Conservation (phyloP, 2,329 filamentous ascomycete genomes). For the Colletotrichum sp. region DNA sequence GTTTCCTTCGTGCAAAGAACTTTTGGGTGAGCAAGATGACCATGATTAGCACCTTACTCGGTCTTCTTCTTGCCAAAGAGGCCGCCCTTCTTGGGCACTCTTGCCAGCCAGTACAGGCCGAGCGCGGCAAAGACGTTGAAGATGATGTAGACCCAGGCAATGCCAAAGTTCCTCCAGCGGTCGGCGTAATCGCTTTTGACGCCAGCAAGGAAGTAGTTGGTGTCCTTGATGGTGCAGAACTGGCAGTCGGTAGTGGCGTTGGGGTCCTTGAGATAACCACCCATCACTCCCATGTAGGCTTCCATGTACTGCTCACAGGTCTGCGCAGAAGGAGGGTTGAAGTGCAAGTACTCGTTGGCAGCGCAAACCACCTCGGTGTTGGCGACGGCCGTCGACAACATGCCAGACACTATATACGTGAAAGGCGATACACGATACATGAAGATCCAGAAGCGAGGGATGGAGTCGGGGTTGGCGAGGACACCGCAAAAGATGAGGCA, state of each 20-base stretch:
- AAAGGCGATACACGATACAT: slow-evolving; percentile 85
- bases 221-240: slow-evolving; percentile 57
- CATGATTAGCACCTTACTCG: slow-evolving; percentile 20
- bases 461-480: slow-evolving; percentile 62
- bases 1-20: neutral
- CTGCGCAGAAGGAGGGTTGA: slow-evolving; percentile 62
- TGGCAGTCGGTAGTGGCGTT: slow-evolving; percentile 54
- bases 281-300: slow-evolving; percentile 48
- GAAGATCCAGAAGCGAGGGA: slow-evolving; percentile 82
- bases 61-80: slow-evolving; percentile 35
- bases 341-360: slow-evolving; percentile 69
- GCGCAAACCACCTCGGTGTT: slow-evolving; percentile 70
- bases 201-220: slow-evolving; percentile 53
- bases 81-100: slow-evolving; percentile 46
- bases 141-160: slow-evolving; percentile 62
- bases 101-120: slow-evolving; percentile 58
- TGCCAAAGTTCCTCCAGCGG: slow-evolving; percentile 72
- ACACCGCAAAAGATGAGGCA: slow-evolving; percentile 79
- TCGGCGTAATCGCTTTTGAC: slow-evolving; percentile 59
- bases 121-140: slow-evolving; percentile 64
- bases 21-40: neutral
- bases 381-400: slow-evolving; percentile 73
- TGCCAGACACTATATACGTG: slow-evolving; percentile 77
- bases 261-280: slow-evolving; percentile 59
- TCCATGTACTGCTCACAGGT: slow-evolving; percentile 66